Evolutionary conservation across 2,329 filamentous ascomycete genomes (phyloP).

Genomic region (Ophiocordyceps unilateralis): DNA sequence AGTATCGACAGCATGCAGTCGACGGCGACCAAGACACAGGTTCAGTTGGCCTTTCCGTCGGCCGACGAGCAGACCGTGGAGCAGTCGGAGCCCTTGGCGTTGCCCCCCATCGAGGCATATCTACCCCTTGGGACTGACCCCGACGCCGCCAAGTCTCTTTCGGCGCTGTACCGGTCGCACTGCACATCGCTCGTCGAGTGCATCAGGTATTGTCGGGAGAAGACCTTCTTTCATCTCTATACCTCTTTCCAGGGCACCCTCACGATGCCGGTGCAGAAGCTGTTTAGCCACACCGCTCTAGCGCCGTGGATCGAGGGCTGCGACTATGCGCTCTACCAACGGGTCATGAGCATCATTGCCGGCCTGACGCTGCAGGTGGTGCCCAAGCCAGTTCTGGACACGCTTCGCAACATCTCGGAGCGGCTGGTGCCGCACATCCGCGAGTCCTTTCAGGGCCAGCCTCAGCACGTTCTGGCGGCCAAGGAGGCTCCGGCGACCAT

Average conservation of each 20-base stretch:
- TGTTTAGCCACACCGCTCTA: conserved; percentile 65
- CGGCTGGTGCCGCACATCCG: conserved; percentile 66
- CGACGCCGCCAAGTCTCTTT: conserved; percentile 72
- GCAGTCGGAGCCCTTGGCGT: conserved; percentile 52
- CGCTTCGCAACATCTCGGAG: conserved; percentile 72
- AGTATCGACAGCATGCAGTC: conserved; percentile 41
- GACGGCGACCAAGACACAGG: conserved; percentile 37
- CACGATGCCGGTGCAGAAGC: conserved; percentile 88
- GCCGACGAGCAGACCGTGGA: conserved; percentile 30
- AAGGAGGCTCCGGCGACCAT: conserved; percentile 78
- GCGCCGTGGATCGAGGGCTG: conserved; percentile 91
- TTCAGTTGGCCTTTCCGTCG: conserved; percentile 43
- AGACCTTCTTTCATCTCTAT: conserved; percentile 89
- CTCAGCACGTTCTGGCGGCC: conserved; percentile 68
- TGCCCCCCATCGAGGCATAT: conserved; percentile 78
- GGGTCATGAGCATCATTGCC: conserved; percentile 85
- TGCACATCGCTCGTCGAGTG: conserved; percentile 92
- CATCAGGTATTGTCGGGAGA: conserved; percentile 90
- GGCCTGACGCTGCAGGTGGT: conserved; percentile 83
- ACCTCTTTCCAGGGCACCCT: conserved; percentile 91
- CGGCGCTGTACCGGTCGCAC: conserved; percentile 80
- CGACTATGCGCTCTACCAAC: conserved; percentile 90
- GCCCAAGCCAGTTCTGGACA: conserved; percentile 72
- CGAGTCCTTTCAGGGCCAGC: conserved; percentile 71
- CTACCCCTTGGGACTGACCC: conserved; percentile 67